Percentiles rank a stretch among this genome's conserved stretches.
Conservation (phyloP, 2,329 filamentous ascomycete genomes). For the Scytalidium lignicola region DNA sequence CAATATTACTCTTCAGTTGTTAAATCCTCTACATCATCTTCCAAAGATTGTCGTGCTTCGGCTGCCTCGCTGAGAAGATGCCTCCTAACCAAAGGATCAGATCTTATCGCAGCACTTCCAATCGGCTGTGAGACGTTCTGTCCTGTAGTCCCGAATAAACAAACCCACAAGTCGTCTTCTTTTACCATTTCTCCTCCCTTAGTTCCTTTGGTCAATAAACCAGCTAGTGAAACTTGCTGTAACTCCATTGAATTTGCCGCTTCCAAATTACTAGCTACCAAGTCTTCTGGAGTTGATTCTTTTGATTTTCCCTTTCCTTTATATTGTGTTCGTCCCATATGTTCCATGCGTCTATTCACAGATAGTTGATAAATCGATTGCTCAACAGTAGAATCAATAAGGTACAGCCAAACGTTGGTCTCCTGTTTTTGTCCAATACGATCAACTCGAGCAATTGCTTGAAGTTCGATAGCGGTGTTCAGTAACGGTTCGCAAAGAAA, state of each 20-base stretch:
- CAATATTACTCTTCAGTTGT: no score
- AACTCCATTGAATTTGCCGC: slow-evolving; percentile 81
- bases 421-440: slow-evolving; percentile 84
- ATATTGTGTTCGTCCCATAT: slow-evolving; percentile 52
- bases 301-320: slow-evolving; percentile 34
- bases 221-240: slow-evolving; percentile 64
- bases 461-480: slow-evolving; percentile 88
- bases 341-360: slow-evolving; percentile 69
- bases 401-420: slow-evolving; percentile 93
- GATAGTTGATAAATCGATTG: slow-evolving; percentile 87
- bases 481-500: slow-evolving; percentile 92
- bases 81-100: slow-evolving; percentile 19
- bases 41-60: slow-evolving; percentile 32
- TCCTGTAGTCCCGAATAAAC: slow-evolving; percentile 61
- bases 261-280: slow-evolving; percentile 63
- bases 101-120: slow-evolving; percentile 8
- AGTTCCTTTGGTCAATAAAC: slow-evolving; percentile 64
- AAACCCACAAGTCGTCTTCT: slow-evolving; percentile 79
- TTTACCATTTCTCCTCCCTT: slow-evolving; percentile 75
- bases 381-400: slow-evolving; percentile 87
- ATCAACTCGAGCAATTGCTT: slow-evolving; percentile 92
- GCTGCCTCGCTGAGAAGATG: slow-evolving; percentile 49
- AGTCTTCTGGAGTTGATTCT: slow-evolving; percentile 35
- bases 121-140: slow-evolving; percentile 7
- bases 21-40: neutral